A percentile compares a stretch with the other conserved stretches of the same genome.
Evolutionary conservation across 352 stramenopile genomes (phyloP).

Genomic region (Phytopythium cucurbitacearum): DNA sequence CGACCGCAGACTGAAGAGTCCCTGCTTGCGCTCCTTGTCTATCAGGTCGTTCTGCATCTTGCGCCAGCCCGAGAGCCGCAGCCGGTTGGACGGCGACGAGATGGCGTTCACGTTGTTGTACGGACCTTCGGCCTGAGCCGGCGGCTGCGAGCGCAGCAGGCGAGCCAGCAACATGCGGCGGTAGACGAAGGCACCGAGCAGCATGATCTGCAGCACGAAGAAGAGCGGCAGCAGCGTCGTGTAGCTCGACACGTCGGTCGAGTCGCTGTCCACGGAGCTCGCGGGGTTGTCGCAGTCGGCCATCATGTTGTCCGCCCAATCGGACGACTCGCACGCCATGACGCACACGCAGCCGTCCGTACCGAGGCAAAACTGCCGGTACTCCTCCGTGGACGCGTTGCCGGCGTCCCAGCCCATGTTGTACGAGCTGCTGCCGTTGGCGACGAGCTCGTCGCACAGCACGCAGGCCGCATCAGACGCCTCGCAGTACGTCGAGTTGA

Average conservation of each 20-base stretch:
- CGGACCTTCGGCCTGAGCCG: conserved; percentile 24
- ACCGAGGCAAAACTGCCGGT: conserved; percentile 53
- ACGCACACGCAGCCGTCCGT: conserved; percentile 57
- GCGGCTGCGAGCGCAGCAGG: conserved; percentile 7
- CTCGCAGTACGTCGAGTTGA: conserved; percentile 66
- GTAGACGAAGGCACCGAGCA: conserved; percentile 61
- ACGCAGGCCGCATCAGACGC: conserved; percentile 41
- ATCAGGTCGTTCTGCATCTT: conserved; percentile 51
- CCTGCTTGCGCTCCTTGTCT: conserved; percentile 49
- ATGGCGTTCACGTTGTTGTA: conserved; percentile 78
- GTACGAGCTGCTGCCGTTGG: conserved; percentile 19
- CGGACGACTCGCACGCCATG: conserved; percentile 44
- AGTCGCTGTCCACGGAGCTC: conserved; percentile 8
- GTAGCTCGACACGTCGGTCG: conserved; percentile 26
- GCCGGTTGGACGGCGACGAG: conserved; percentile 56
- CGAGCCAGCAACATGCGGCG: conserved; percentile 34
- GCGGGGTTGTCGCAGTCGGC: conserved; percentile 35
- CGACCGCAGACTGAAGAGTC: conserved; percentile 5
- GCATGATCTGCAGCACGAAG: conserved; percentile 54
- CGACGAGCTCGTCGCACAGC: conserved; percentile 36
- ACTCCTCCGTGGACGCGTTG: conserved; percentile 34
- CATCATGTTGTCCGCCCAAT: conserved; percentile 49
- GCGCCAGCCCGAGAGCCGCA: conserved; percentile 60
- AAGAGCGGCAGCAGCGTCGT: conserved; percentile 63
- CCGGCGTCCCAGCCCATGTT: conserved; percentile 9